Evolutionary conservation across 2,329 filamentous ascomycete genomes (phyloP).

Genomic region (Amauroascus niger): DNA sequence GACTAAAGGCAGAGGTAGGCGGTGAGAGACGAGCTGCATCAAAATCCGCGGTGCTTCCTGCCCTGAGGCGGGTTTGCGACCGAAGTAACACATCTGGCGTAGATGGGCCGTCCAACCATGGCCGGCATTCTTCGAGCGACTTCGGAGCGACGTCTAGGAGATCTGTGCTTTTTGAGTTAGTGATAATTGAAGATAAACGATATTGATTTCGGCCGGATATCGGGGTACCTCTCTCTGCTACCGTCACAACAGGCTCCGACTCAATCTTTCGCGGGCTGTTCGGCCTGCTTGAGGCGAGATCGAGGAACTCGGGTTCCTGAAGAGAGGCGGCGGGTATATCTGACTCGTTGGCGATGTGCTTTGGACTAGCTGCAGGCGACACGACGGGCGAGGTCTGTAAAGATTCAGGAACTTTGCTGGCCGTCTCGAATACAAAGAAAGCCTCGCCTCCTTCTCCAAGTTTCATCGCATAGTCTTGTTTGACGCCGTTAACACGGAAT

Average conservation of each 20-base stretch:
- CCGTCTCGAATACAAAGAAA: conserved; percentile 97
- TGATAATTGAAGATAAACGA: neutral
- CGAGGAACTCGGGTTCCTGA: conserved; percentile 44
- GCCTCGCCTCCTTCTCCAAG: conserved; percentile 93
- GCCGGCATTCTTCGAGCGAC: conserved; percentile 2
- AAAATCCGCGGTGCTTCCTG: conserved; percentile 5
- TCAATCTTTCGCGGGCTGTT: conserved; percentile 9
- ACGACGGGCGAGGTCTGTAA: conserved; percentile 91
- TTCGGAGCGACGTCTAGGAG: neutral
- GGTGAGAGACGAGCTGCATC: conserved; percentile 4
- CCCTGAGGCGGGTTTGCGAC: neutral
- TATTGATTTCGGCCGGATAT: neutral
- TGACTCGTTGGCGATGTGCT: conserved; percentile 25
- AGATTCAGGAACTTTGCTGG: conserved; percentile 79
- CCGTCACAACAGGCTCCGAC: conserved; percentile 21
- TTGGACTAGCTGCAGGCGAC: conserved; percentile 78
- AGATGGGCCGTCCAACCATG: conserved; percentile 1
- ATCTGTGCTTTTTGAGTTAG: neutral
- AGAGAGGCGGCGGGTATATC: conserved; percentile 28
- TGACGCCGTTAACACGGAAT: conserved; percentile 85
- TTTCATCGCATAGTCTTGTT: conserved; percentile 96
- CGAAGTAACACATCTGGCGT: neutral
- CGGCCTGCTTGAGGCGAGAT: conserved; percentile 29
- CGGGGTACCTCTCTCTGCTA: conserved; percentile 30
- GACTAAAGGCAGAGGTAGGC: neutral